Conservation (phyloP, 2,329 filamentous ascomycete genomes). For the Epichloe hybrida region DNA sequence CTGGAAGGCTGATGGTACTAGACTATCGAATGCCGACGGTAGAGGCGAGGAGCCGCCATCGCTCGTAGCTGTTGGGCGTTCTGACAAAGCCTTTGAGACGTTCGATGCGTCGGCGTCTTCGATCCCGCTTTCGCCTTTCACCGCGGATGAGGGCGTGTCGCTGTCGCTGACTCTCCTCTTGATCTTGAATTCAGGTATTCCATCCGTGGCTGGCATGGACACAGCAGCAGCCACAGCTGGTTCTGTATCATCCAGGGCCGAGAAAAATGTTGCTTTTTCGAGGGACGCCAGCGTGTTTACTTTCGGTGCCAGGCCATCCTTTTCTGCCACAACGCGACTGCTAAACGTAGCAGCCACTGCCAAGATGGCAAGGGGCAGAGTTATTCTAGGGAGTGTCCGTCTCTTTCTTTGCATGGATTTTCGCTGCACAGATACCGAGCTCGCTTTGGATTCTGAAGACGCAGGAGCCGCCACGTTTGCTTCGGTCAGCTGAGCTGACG, state of each 20-base stretch:
- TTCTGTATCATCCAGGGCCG: not conserved
- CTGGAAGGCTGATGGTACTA: conserved; percentile 48
- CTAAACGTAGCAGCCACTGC: not conserved
- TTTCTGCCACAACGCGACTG: not conserved
- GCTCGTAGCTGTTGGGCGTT: not conserved
- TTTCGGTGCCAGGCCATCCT: not conserved
- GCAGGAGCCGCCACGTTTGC: not conserved
- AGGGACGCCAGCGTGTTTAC: not conserved
- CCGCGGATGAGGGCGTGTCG: too few species aligned
- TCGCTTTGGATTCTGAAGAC: not conserved
- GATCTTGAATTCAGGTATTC: not conserved
- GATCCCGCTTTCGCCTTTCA: not conserved
- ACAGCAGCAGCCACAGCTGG: not conserved
- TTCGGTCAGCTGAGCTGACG: not conserved
- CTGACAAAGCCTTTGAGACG: not conserved
- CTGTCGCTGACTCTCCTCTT: not conserved
- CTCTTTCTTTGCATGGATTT: not conserved
- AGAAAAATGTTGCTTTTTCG: not conserved
- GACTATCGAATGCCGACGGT: conserved; percentile 55
- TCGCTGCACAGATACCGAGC: not conserved
- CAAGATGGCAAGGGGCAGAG: not conserved
- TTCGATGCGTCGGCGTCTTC: not conserved
- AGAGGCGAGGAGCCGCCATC: conserved; percentile 22
- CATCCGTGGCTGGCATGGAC: not conserved
- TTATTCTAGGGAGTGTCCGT: not conserved